Percentiles rank a stretch among this genome's conserved stretches.
phyloP scores from a whole-genome alignment of 441 rosid genomes.

The Kokia cookei region DNA sequence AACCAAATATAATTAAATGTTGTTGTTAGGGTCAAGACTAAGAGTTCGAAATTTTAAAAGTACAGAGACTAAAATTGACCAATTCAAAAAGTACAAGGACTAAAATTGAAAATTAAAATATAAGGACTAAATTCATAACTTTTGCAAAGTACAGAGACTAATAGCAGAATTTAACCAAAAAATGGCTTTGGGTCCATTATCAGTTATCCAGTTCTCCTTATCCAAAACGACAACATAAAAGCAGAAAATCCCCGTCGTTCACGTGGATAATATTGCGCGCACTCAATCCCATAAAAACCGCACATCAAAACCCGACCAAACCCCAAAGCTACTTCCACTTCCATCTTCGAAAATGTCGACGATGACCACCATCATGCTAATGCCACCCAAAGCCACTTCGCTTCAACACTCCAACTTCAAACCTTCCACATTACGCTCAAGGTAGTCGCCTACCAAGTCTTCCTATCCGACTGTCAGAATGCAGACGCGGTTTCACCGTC shows the following conservation, averaged over 20 bases:
- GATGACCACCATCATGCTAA: background rate
- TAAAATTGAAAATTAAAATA: no score
- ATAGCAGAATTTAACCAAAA: no score
- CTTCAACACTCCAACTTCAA: background rate
- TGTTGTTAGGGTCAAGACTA: no score
- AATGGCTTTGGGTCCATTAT: no score
- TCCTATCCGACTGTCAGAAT: slow-evolving; percentile 27
- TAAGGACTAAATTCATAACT: no score
- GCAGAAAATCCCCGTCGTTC: background rate
- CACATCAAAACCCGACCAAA: background rate
- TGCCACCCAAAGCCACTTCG: slow-evolving; percentile 4
- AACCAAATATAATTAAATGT: no score
- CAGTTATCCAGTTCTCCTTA: background rate
- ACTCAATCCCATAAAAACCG: background rate
- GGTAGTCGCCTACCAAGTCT: background rate
- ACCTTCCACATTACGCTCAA: background rate
- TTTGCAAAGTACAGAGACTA: no score
- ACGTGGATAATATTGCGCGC: background rate
- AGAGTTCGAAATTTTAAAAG: no score
- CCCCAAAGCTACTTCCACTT: background rate
- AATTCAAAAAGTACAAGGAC: no score
- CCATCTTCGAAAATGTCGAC: background rate
- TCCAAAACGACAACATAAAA: background rate
- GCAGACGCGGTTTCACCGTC: slow-evolving; percentile 39
- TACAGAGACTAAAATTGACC: no score